Evolutionary conservation across 192 early-diverging fungal species (phyloP).

Genomic region (Gigaspora rosea): DNA sequence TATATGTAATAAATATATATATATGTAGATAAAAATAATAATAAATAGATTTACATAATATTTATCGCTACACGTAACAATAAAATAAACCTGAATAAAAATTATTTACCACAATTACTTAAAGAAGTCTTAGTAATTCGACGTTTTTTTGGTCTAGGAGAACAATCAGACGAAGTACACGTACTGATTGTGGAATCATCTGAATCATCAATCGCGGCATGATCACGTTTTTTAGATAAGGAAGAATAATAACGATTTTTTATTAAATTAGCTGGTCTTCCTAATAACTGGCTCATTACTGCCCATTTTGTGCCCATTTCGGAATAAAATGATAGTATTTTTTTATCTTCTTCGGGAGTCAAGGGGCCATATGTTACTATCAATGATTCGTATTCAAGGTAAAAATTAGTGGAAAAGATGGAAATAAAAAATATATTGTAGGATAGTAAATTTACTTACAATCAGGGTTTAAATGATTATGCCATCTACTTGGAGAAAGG

Average conservation of each 20-base stretch:
- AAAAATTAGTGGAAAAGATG: not conserved
- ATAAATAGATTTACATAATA: no score
- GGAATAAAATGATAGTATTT: conserved; percentile 10
- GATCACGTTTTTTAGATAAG: conserved; percentile 25
- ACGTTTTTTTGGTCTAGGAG: no score
- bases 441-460: conserved; percentile 21
- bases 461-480: conserved; percentile 15
- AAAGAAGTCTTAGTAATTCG: no score
- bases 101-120: no score
- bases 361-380: conserved; percentile 19
- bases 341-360: conserved; percentile 15
- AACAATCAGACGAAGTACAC: no score
- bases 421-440: no score
- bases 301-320: conserved; percentile 32
- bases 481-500: not conserved
- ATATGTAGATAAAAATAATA: no score
- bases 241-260: conserved; percentile 33
- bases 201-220: not conserved
- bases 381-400: not conserved
- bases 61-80: no score
- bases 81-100: no score
- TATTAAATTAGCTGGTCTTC: conserved; percentile 25
- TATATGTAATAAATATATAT: no score
- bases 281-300: conserved; percentile 9
- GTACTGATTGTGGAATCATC: not conserved